phyloP scores from a whole-genome alignment of 2,329 filamentous ascomycete species.

The Hypoxylon sp. region DNA sequence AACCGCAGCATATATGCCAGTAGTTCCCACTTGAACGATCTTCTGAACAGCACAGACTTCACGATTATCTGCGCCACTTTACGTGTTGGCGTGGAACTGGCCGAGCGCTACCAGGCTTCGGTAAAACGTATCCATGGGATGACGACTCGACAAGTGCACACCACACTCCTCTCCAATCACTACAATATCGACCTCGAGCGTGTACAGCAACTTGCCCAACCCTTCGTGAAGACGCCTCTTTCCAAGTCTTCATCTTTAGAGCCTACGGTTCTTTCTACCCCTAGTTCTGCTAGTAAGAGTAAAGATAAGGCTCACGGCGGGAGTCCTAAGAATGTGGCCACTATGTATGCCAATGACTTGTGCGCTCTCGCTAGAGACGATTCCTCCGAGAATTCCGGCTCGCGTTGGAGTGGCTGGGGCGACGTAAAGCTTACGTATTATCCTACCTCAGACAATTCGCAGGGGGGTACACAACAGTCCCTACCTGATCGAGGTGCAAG shows the following conservation, averaged over 20 bases:
- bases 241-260: conserved; percentile 66
- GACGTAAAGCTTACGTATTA: conserved; percentile 88
- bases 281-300: conserved; percentile 74
- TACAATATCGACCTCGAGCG: conserved; percentile 85
- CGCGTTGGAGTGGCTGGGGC: conserved; percentile 82
- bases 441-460: conserved; percentile 59
- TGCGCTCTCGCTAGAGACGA: conserved; percentile 78
- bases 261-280: conserved; percentile 65
- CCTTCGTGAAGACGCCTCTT: conserved; percentile 81
- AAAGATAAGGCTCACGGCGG: conserved; percentile 76
- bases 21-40: conserved; percentile 87
- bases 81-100: conserved; percentile 85
- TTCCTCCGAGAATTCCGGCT: conserved; percentile 53
- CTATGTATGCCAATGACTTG: conserved; percentile 86
- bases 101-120: conserved; percentile 92
- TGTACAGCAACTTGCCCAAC: conserved; percentile 84
- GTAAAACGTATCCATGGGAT: conserved; percentile 79
- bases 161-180: conserved; percentile 84
- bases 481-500: conserved; percentile 52
- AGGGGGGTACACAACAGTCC: conserved; percentile 47
- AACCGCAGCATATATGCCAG: conserved; percentile 97
- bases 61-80: conserved; percentile 83
- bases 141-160: conserved; percentile 76
- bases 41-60: conserved; percentile 89
- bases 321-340: conserved; percentile 64